A percentile compares a stretch with the other conserved stretches of the same genome.
Evolutionary conservation across 495 filamentous ascomycete species (phyloP).

Genomic region (Neurospora discreta): DNA sequence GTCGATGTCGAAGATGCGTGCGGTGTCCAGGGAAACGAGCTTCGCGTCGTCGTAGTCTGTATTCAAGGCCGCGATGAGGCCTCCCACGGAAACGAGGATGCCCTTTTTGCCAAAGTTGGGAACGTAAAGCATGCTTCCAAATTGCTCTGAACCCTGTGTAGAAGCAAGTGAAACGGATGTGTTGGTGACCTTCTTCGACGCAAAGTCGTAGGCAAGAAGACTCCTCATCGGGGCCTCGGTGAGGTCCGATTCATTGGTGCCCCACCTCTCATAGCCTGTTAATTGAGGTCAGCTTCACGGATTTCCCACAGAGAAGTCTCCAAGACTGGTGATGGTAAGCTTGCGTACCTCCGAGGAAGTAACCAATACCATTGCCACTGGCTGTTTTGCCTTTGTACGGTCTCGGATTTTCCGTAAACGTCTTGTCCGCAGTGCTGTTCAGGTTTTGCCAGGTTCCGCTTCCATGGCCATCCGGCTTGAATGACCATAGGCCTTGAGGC

Average conservation of each 20-base stretch:
- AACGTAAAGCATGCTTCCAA: constrained; percentile 7
- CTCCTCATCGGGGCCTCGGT: neutral
- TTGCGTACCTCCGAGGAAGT: constrained; percentile 10
- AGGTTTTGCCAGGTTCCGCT: constrained; percentile 12
- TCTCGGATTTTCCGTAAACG: constrained; percentile 7
- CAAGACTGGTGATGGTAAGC: neutral
- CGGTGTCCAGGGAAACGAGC: constrained; percentile 5
- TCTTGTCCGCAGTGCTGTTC: constrained; percentile 10
- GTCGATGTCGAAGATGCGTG: constrained; percentile 9
- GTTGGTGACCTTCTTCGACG: neutral
- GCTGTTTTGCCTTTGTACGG: constrained; percentile 6
- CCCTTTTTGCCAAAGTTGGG: constrained; percentile 14
- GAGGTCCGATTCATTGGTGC: neutral
- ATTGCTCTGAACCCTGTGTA: neutral
- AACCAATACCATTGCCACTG: constrained; percentile 13
- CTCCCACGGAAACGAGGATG: constrained; percentile 12
- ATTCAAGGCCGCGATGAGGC: neutral
- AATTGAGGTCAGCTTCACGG: neutral
- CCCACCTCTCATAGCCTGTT: neutral
- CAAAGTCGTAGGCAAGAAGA: constrained; percentile 10
- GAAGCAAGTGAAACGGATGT: neutral
- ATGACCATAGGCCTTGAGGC: constrained; percentile 14
- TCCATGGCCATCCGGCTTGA: constrained; percentile 4
- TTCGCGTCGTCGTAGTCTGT: neutral
- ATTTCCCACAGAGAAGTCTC: neutral